Conservation (phyloP, 257 asterid species). For the Solanum arcanum region DNA sequence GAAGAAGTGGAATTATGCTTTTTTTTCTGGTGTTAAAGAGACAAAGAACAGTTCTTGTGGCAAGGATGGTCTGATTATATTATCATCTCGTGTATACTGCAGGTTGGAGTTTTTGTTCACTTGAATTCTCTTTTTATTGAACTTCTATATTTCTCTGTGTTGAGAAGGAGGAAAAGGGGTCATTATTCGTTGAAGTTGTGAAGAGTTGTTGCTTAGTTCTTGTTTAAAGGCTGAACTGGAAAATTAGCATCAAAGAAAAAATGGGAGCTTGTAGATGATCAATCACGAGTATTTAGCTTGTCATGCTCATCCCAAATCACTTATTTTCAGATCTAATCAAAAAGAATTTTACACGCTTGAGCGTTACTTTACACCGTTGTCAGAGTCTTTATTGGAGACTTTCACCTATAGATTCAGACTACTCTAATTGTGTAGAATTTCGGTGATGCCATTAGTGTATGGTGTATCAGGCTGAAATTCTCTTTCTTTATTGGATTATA, state of each 20-base stretch:
- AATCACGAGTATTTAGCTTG: neutral
- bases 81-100: neutral
- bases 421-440: neutral
- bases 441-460: neutral
- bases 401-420: neutral
- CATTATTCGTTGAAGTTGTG: neutral
- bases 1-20: neutral
- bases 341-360: neutral
- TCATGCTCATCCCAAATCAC: neutral
- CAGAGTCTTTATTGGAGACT: neutral
- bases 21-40: neutral
- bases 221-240: neutral
- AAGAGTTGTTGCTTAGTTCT: neutral
- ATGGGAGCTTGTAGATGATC: neutral
- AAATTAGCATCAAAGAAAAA: neutral
- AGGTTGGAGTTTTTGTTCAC: neutral
- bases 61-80: neutral
- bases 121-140: neutral
- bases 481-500: neutral
- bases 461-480: neutral
- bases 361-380: neutral
- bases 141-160: neutral
- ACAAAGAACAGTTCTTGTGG: neutral
- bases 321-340: neutral
- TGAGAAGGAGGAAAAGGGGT: neutral